phyloP scores from a whole-genome alignment of 805 yeast species.

The Lipomyces chichibuensis region DNA sequence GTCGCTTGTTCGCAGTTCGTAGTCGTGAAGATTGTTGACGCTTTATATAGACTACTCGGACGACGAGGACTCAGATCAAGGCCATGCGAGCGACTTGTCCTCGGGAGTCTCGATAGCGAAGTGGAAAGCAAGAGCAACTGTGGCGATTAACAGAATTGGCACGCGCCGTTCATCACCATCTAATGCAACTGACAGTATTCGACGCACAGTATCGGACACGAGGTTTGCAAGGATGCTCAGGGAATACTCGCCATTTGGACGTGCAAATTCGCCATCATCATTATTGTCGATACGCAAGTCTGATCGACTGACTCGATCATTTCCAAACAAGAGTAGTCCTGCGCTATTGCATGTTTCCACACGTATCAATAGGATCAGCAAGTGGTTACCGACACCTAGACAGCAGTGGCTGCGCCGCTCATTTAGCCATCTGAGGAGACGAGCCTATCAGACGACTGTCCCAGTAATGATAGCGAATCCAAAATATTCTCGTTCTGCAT shows the following conservation, averaged over 20 bases:
- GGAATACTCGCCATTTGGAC: background rate
- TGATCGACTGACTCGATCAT: background rate
- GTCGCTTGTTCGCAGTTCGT: background rate
- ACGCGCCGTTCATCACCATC: background rate
- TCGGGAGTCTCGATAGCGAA: background rate
- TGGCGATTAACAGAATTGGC: background rate
- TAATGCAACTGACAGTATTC: background rate
- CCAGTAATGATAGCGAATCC: background rate
- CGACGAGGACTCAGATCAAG: slow-evolving; percentile 12
- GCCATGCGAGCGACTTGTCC: background rate
- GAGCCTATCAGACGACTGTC: background rate
- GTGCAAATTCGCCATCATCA: background rate
- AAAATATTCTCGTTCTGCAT: background rate
- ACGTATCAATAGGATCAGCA: background rate
- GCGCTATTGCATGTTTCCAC: background rate
- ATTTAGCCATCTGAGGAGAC: background rate
- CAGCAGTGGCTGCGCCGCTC: background rate
- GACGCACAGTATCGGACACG: background rate
- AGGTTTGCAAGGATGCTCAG: background rate
- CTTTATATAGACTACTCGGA: background rate
- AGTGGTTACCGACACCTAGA: background rate
- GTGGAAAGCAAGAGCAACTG: background rate
- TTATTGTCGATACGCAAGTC: background rate
- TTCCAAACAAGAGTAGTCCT: background rate
- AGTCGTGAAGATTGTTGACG: background rate